Evolutionary conservation across 176 grass and related monocot species (phyloP), one percentile per base, ranked within the genome.

Genomic region (Rhynchospora pubera): DNA sequence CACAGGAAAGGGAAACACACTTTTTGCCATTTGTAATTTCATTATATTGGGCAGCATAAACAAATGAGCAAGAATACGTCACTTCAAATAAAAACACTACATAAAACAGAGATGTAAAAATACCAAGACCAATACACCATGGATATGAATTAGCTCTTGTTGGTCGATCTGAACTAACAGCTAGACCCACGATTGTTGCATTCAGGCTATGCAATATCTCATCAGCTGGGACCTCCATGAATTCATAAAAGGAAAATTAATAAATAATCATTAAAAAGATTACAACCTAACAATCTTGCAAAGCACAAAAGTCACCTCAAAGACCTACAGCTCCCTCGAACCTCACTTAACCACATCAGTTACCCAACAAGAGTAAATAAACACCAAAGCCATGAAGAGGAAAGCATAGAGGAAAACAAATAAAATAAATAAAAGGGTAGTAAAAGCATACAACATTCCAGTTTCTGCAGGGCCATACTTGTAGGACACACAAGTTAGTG

Each of bases 171-270:
- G 88, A 90, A 64, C 87, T 94, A 24, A 86, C 87, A 45, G 84
- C 89, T 81, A 98, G 83, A 42, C 92, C 90, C 80, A 94, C 82
- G 59, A 98, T 91, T n/a, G 90, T 90, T 34, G 92, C 95, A n/a
- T 98, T 98, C 39, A 98, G 62, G 84, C 90, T 93, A 78, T 63
- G 87, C 87, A 89, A 98, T 73, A 91, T 85, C 87, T 91, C 94
- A 89, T 63, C 81, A 84, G 62, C 56, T 71, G 89, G 90, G 70
- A 97, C 87, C 94, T 93, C 66, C 79, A 86, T n/a, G 82, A 65
- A 76, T 70, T 72, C 15, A 81, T n/a, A 60, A 69, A 81, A 74
- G 67, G 6, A 10, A 76, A 10, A 57, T 4, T 39, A 66, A 73
- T 45, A 5, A 79, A 71, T 52, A n/a, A 72, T 9, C 62, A 76